Base-by-base conservation (phyloP, 768 basidiomycete genomes). In the Tulasnella sp. region DNA sequence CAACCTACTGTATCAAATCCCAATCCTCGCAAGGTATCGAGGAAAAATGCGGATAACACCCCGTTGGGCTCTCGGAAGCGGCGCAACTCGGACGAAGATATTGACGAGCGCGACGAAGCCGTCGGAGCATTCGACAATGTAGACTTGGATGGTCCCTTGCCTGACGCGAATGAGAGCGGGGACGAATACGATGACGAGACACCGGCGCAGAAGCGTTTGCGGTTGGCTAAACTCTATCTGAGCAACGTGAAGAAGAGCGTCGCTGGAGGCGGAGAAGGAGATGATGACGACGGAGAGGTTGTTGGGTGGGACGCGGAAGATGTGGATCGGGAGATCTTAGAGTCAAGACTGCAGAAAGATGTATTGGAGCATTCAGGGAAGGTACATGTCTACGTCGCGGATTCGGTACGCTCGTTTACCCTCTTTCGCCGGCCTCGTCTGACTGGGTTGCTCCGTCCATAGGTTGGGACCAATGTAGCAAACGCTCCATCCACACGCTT, bases 291-390 rank as follows among this genome's bases (percentile, higher is more conserved):
- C 3, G 48, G 38, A 40, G 96, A 96, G 81, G 96, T 92, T 81
- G 39, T 62, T 38, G 78, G 73, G 52, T 79, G 73, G 71, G 97
- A 99, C 84, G 98, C 98, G 6, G 96, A 94, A 1, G 97, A 98
- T 82, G 92, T 99, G 38, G 98, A 99, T 87, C 90, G 91, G 82
- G 97, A 98, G 82, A 88, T 98, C 81, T 94, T 99, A 81, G 94
- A 94, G 68, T 89, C 96, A 27, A 88, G 98, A 78, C 87, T 99
- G 81, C 95, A 96, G 84, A 92, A 96, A 84, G 97, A 98, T 86
- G 96, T 97, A 7, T 85, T 96, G 72, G 93, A 96, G 81, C 92
- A 97, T 83, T 91, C 94, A 6, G 96, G 96, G 74, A 96, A 93
- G 85, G 87, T 96, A 10, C 93, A 96, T 85, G 85, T 93, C 58